Base-by-base conservation (phyloP, 1,139 yeast genomes). In the Suhomyces yuchorum region DNA sequence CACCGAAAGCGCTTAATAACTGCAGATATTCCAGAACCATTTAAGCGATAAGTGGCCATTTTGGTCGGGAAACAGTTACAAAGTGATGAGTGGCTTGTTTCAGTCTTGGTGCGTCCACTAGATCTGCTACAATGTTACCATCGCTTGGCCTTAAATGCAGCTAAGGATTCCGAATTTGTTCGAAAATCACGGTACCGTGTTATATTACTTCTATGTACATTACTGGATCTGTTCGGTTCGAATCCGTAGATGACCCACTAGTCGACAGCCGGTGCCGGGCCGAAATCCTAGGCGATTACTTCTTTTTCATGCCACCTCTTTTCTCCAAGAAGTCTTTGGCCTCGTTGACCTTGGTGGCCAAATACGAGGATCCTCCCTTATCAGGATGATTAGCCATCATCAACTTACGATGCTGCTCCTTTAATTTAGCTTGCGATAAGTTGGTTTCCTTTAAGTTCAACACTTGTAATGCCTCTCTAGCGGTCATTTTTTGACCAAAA, bases 311-410 rank as follows among this genome's bases (percentile, higher is more conserved):
- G 12, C 82, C 82, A 36, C 90, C 90, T 65, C 92, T 82, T 72
- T 90, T 91, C 58, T 89, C 96, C 63, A 93, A 77, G 65, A 91
- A 85, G 61, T 91, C 97, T 68, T 93, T 93, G 46, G 99, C 98
- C 71, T 93, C 98, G 67, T 93, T 93, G 57, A 93, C 91, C 75
- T 93, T 93, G 42, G 98, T 92, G 51, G 99, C 99, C 63, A 93
- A 68, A 62, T 82, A 92, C 35, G 98, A 93, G 17, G 96, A 87
- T 8, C 99, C 99, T 44, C 99, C 99, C 65, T 95, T 88, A 72
- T 93, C 99, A 11, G 99, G 99, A 65, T 93, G 99, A 71, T 93
- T 93, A 43, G 92, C 82, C 66, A 93, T 76, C 97, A 93, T 91
- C 52, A 75, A 66, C 65, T 80, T 82, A 71, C 99, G 83, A 68